Evolutionary conservation across 1,284 basidiomycete genomes (phyloP), one percentile per base, ranked within the genome.

Genomic region (Gymnopus androsaceus): DNA sequence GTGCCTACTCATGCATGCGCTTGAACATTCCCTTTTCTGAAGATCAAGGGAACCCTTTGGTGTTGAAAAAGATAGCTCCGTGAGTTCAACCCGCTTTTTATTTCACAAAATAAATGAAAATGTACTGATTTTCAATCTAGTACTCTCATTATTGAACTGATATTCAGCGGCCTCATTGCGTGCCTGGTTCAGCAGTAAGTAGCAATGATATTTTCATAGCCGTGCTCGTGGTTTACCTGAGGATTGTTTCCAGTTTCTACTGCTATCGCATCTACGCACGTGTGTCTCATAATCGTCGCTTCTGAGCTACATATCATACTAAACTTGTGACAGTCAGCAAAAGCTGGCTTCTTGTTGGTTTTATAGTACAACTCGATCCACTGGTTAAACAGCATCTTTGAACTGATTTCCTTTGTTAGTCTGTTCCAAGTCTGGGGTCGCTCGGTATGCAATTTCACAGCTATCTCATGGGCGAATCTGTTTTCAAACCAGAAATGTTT

Each of bases 131-230:
- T 21, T 12, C n/a, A 23, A 3, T 12, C 19, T 7, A 52, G 46
- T 15, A 47, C n/a, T 17, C 45, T 53, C 31, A 53, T 57, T 21
- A 49, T 57, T 9, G 44, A 53, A 23, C 30, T 53, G 11, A 44
- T 53, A 27, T 53, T 53, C 30, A 53, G 51, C 34, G 50, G 50
- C 4, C 28, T 42, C 23, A 53, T 52, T 17, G 51, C 51, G 15
- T 49, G 53, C 11, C 30, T 57, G 6, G 45, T 57, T 1, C 56
- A 57, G 40, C 56, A 51, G 57, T 59, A 27, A 31, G 33, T 40
- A 33, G 23, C 27, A 17, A 11, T 21, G 25, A 14, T 38, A 25
- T 4, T 17, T 38, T 45, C 2, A 12, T 33, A 1, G 3, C 17
- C 4, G 14, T 6, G 33, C 31, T 38, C 21, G 47, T 27, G 9